Evolutionary conservation across 2,329 filamentous ascomycete genomes (phyloP), one percentile per base, ranked within the genome.

Genomic region (Delphinella strobiligena): DNA sequence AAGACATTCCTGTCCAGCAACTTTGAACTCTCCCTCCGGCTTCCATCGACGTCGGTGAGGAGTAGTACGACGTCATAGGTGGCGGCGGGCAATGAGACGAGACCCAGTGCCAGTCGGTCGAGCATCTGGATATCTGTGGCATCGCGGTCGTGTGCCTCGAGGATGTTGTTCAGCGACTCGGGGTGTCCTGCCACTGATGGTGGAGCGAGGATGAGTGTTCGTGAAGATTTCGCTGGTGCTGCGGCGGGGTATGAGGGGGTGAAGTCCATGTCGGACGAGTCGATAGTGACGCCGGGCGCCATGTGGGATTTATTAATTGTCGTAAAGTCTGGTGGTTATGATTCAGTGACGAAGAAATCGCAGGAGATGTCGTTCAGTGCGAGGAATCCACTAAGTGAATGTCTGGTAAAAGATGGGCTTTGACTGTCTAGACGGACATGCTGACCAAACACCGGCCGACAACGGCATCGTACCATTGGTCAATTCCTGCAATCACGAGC

Each of bases 81-180:
- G 36, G 75, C 67, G 39, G 74, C 51, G 1, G 88, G 82, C 0
- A 98, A 77, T 5, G 78, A 68, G 42, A 91, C 84, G 29, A 94
- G 70, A 45, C 86, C 86, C 27, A 83, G 75, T 2, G 83, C 78
- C 31, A 98, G 74, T 37, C 91, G 85, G 65, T 98, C 91, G 45
- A 98, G 82, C 91, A 98, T 98, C 62, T 96, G 91, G 38, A 98
- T 71, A 57, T 98, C 91, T 46, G 87, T 89, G 34, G 73, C 68
- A 47, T 72, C 66, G 55, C 86, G 80, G 60, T 91, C 78, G 65
- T 85, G 78, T 42, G 76, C 68, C 43, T 77, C 69, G 53, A 93
- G 75, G 46, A 91, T 69, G 49, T 68, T 66, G 48, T 77, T 74
- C 48, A 96, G 72, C 52, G 78, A 78, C 49, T 85, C 80, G 50